A percentile compares a stretch with the other conserved stretches of the same genome.
Conservation (phyloP, 208 protist species). For the Leishmania gerbilli region DNA sequence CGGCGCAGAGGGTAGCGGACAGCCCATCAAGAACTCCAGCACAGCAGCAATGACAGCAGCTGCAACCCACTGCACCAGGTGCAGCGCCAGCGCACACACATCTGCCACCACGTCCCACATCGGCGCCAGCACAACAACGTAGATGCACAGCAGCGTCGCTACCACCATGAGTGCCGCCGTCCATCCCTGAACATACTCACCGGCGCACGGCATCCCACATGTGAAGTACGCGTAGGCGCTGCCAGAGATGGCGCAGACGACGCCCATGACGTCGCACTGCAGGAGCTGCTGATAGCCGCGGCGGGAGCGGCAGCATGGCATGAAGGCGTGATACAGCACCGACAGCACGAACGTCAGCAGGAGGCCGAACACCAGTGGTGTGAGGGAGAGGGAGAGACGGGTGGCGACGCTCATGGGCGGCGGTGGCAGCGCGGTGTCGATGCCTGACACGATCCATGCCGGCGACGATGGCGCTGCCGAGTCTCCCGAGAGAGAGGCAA, state of each 20-base stretch:
- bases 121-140: conserved; percentile 33
- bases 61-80: conserved; percentile 3
- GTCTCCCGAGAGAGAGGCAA: background rate
- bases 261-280: conserved; percentile 58
- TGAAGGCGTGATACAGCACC: conserved; percentile 61
- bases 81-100: background rate
- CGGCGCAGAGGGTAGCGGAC: conserved; percentile 2
- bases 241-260: conserved; percentile 47
- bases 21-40: conserved; percentile 13
- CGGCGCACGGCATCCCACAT: conserved; percentile 41
- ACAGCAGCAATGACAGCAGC: conserved; percentile 1
- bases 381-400: conserved; percentile 23
- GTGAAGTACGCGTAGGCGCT: conserved; percentile 50
- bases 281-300: conserved; percentile 54
- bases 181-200: background rate
- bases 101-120: conserved; percentile 22
- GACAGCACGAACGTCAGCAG: conserved; percentile 60
- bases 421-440: background rate
- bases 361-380: conserved; percentile 22
- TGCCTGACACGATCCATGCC: background rate
- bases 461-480: background rate
- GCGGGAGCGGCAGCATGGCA: conserved; percentile 47
- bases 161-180: conserved; percentile 12
- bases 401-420: conserved; percentile 7
- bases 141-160: conserved; percentile 31